Conservation (phyloP, 2,329 filamentous ascomycete species). For the Colletotrichum horii region DNA sequence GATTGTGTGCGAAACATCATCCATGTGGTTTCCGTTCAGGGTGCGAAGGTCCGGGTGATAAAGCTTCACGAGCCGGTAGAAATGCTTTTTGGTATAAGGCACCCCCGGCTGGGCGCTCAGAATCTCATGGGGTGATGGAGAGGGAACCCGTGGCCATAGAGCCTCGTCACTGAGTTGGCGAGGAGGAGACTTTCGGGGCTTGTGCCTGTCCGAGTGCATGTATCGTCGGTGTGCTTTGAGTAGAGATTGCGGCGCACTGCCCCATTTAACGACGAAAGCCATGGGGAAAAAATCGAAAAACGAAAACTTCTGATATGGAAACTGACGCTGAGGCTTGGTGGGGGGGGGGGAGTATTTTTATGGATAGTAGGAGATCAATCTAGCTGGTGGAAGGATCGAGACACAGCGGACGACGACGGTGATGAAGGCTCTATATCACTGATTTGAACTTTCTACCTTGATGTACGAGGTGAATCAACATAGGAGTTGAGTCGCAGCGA, state of each 20-base stretch:
- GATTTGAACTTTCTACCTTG: background rate
- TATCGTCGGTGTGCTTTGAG: background rate
- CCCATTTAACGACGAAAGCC: background rate
- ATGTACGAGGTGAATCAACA: background rate
- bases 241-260: background rate
- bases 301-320: too few species aligned
- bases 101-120: background rate
- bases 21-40: background rate
- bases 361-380: background rate
- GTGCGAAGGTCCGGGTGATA: constrained; percentile 24
- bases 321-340: background rate
- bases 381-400: background rate
- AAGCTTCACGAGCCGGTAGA: constrained; percentile 23
- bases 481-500: background rate
- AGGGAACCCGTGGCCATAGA: constrained; percentile 13
- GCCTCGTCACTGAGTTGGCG: background rate
- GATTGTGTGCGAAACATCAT: background rate
- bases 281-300: background rate
- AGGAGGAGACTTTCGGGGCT: background rate
- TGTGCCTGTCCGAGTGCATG: background rate
- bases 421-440: background rate
- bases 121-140: constrained; percentile 23
- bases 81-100: constrained; percentile 21
- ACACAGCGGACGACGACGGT: background rate
- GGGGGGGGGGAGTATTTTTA: background rate